Evolutionary conservation across 768 basidiomycete species (phyloP).

Genomic region (Pholiota molesta): DNA sequence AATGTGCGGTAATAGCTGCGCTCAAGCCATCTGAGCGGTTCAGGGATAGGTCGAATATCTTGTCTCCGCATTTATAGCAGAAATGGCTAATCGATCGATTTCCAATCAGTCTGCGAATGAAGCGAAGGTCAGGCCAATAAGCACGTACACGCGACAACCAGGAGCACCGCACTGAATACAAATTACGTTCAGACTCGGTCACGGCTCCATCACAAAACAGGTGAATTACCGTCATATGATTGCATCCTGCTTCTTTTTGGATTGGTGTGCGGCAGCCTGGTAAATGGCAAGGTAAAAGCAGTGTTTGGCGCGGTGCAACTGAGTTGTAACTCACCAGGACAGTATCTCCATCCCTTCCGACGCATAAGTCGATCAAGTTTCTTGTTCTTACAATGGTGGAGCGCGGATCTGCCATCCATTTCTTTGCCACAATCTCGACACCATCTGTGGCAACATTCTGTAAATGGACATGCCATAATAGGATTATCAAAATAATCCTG

Average conservation of each 20-base stretch:
- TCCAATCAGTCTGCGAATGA: background rate
- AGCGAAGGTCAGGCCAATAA: background rate
- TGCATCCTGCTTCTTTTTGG: slow-evolving; percentile 53
- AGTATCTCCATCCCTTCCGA: slow-evolving; percentile 35
- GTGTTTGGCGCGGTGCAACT: background rate
- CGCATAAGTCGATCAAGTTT: slow-evolving; percentile 28
- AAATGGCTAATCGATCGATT: slow-evolving; percentile 40
- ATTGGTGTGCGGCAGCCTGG: slow-evolving; percentile 50
- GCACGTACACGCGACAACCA: slow-evolving; percentile 50
- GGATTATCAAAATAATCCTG: slow-evolving; percentile 22
- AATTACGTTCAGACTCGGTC: background rate
- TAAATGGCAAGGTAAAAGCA: background rate
- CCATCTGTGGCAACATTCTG: slow-evolving; percentile 24
- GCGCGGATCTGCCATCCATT: slow-evolving; percentile 12
- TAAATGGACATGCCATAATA: slow-evolving; percentile 26
- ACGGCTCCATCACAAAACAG: background rate
- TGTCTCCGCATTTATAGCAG: slow-evolving; percentile 52
- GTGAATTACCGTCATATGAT: slow-evolving; percentile 58
- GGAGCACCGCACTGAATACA: slow-evolving; percentile 50
- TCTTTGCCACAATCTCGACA: slow-evolving; percentile 26
- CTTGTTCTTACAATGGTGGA: slow-evolving; percentile 28
- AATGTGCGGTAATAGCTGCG: slow-evolving; percentile 12
- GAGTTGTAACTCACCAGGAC: slow-evolving; percentile 45
- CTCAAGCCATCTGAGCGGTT: slow-evolving; percentile 10
- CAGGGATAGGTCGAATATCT: slow-evolving; percentile 36